Evolutionary conservation across 202 grass and related monocot species (phyloP).

Genomic region (Schoenoplectus triqueter): DNA sequence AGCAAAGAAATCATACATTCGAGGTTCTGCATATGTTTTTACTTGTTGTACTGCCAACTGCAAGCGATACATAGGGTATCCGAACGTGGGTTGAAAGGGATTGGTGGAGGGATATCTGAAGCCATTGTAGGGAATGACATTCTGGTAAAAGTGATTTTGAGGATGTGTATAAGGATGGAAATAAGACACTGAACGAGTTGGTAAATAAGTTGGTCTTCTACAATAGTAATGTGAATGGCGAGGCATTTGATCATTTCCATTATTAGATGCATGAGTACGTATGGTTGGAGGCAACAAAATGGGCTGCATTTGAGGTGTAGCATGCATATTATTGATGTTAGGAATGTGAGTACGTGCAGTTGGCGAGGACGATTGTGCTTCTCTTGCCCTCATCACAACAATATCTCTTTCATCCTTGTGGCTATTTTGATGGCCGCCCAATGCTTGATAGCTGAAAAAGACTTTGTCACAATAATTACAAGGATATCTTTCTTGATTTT

Average conservation of each 20-base stretch:
- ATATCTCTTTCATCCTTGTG: conserved; percentile 39
- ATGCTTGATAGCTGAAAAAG: conserved; percentile 45
- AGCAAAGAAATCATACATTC: background rate
- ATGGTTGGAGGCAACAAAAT: background rate
- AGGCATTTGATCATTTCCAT: background rate
- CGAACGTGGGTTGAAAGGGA: background rate
- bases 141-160: conserved; percentile 6
- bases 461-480: conserved; percentile 47
- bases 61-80: background rate
- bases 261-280: background rate
- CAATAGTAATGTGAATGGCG: background rate
- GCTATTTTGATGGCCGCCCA: conserved; percentile 56
- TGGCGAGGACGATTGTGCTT: background rate
- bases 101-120: conserved; percentile 11
- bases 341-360: background rate
- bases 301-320: background rate
- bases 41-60: background rate
- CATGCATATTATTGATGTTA: background rate
- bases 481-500: background rate
- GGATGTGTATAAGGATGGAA: conserved; percentile 10
- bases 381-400: background rate
- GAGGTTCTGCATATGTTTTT: background rate
- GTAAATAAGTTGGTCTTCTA: conserved; percentile 5
- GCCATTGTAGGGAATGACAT: background rate
- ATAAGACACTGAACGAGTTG: background rate